These are phyloP conservation scores for Bipolaris cookei DNA, from an alignment of 2,329 filamentous ascomycete genomes.

Conservation along the genomic window DNA sequence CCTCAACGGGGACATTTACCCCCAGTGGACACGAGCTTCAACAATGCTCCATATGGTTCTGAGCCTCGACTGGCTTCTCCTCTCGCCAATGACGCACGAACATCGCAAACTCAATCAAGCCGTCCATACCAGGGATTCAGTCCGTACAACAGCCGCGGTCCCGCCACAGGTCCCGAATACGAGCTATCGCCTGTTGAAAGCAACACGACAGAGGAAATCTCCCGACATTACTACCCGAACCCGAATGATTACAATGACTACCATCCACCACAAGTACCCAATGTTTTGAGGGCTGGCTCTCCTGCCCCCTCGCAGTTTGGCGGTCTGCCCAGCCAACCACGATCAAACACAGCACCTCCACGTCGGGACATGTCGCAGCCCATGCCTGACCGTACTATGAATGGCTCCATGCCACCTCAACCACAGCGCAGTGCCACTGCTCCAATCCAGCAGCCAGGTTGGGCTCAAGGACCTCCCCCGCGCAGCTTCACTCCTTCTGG, in stretches of 20 bases:
- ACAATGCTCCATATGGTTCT: constrained; percentile 30
- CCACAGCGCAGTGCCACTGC: constrained; percentile 45
- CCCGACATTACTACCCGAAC: constrained; percentile 28
- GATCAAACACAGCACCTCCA: constrained; percentile 34
- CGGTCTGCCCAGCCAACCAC: constrained; percentile 30
- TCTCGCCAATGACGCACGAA: constrained; percentile 25
- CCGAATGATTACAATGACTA: constrained; percentile 31
- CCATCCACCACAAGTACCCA: constrained; percentile 34
- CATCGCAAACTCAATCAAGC: constrained; percentile 19
- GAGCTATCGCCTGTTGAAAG: constrained; percentile 46
- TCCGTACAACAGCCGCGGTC: constrained; percentile 40
- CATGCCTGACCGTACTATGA: constrained; percentile 37
- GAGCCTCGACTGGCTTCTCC: constrained; percentile 34
- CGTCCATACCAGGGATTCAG: constrained; percentile 39
- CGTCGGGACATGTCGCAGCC: constrained; percentile 46
- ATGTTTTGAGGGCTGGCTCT: constrained; percentile 36
- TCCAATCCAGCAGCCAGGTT: constrained; percentile 40
- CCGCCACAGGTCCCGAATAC: constrained; percentile 35
- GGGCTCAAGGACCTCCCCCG: constrained; percentile 27
- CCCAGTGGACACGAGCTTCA: constrained; percentile 40
- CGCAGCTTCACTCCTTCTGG: constrained; percentile 27
- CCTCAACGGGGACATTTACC: constrained; percentile 36
- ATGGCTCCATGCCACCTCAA: constrained; percentile 26
- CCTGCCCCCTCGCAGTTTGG: constrained; percentile 31
- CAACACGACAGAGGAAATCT: constrained; percentile 26